phyloP scores from a whole-genome alignment of 345 rosid genomes.

The Clarkia xantiana region DNA sequence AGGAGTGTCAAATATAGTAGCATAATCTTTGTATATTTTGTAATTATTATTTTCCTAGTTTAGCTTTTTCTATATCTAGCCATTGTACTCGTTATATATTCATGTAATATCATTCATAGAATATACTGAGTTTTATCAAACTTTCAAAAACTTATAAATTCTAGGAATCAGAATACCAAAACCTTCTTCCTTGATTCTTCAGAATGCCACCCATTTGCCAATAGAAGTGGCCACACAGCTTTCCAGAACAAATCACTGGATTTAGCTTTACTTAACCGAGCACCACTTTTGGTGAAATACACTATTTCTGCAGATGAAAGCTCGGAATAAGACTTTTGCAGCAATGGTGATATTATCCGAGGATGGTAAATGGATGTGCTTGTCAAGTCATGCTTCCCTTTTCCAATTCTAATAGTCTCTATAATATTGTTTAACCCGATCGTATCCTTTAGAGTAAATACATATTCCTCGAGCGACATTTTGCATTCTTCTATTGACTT shows the following conservation, averaged over 20 bases:
- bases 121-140: no score
- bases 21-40: no score
- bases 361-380: slow-evolving; percentile 10
- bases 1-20: no score
- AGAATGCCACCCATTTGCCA: slow-evolving; percentile 85
- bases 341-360: slow-evolving; percentile 26
- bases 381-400: neutral
- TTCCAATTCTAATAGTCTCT: neutral
- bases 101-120: no score
- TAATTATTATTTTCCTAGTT: no score
- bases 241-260: slow-evolving; percentile 82
- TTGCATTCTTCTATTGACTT: no score
- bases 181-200: slow-evolving; percentile 50
- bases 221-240: slow-evolving; percentile 90
- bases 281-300: slow-evolving; percentile 42
- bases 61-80: no score
- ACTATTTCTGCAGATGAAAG: slow-evolving; percentile 45
- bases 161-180: slow-evolving; percentile 62
- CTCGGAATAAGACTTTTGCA: slow-evolving; percentile 31
- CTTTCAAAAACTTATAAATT: slow-evolving; percentile 35
- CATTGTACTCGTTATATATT: no score
- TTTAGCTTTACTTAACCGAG: slow-evolving; percentile 64
- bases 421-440: neutral
- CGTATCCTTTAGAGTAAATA: neutral
- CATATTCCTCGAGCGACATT: neutral